Percentiles rank a stretch among this genome's conserved stretches.
phyloP scores from a whole-genome alignment of 345 rosid species.

The Populus pruinosa region DNA sequence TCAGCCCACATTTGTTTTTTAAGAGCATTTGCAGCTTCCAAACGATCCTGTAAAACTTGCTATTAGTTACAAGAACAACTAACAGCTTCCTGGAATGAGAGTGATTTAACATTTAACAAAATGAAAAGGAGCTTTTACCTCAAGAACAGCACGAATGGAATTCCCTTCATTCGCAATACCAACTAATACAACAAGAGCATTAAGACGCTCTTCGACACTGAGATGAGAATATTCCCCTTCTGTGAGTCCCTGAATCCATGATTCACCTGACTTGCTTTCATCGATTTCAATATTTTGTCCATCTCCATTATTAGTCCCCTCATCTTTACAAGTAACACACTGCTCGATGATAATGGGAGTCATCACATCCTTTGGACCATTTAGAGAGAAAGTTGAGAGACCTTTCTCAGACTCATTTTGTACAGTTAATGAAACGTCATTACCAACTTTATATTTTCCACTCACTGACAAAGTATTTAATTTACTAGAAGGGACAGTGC shows the following conservation, averaged over 20 bases:
- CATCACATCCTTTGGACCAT: conserved; percentile 35
- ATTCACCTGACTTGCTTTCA: conserved; percentile 70
- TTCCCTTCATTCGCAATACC: conserved; percentile 96
- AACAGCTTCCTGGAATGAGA: conserved; percentile 3
- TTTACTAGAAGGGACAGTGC: conserved; percentile 37
- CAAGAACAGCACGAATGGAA: conserved; percentile 78
- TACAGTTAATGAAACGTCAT: conserved; percentile 30
- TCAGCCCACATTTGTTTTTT: conserved; percentile 99
- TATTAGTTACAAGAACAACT: conserved; percentile 11
- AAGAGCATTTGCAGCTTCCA: conserved; percentile 96
- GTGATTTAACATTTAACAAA: conserved; percentile 4
- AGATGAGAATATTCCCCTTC: conserved; percentile 96
- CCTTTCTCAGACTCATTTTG: conserved; percentile 43
- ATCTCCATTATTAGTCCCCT: conserved; percentile 31
- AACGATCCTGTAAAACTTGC: conserved; percentile 65
- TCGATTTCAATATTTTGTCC: conserved; percentile 62
- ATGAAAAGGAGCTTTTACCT: conserved; percentile 48
- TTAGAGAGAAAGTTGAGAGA: conserved; percentile 38
- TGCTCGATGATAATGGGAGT: conserved; percentile 34
- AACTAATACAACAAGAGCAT: conserved; percentile 77
- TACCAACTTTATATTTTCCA: conserved; percentile 36
- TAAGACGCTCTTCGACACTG: conserved; percentile 90
- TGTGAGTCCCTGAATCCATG: conserved; percentile 92
- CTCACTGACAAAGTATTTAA: conserved; percentile 41
- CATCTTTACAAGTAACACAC: conserved; percentile 34